Evolutionary conservation across 2,329 filamentous ascomycete species (phyloP).

Genomic region (Aspergillus phoenicis): DNA sequence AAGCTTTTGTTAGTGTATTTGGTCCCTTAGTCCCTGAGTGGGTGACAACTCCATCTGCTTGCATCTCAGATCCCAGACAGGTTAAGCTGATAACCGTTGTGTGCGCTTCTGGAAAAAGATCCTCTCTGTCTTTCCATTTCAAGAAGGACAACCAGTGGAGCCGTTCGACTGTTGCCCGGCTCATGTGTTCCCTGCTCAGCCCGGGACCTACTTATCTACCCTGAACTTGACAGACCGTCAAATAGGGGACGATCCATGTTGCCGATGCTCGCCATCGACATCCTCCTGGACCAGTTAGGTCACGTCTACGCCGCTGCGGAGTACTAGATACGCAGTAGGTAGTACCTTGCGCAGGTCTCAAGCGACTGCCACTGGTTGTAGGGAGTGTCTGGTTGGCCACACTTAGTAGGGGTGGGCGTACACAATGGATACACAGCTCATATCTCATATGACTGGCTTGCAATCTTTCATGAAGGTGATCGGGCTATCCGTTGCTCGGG

Average conservation of each 20-base stretch:
- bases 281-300: background rate
- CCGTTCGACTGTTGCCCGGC: slow-evolving; percentile 14
- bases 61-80: slow-evolving; percentile 2
- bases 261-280: slow-evolving; percentile 1
- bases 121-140: slow-evolving; percentile 23
- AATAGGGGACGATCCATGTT: slow-evolving; percentile 14
- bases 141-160: slow-evolving; percentile 34
- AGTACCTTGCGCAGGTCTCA: background rate
- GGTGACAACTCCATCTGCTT: slow-evolving; percentile 12
- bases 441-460: background rate
- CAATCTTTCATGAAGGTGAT: background rate
- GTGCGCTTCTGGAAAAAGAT: slow-evolving; percentile 25
- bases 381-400: no score
- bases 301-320: background rate
- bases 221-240: slow-evolving; percentile 16
- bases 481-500: background rate
- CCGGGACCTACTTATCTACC: background rate
- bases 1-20: slow-evolving; percentile 16
- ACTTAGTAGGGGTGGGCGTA: background rate
- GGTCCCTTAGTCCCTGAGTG: slow-evolving; percentile 10
- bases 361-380: no score
- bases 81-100: slow-evolving; percentile 15
- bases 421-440: background rate
- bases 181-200: slow-evolving; percentile 13
- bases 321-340: background rate